These are phyloP conservation scores for Plasmodium gallinaceum DNA, from an alignment of 169 alveolate species.

Conservation along the genomic window DNA sequence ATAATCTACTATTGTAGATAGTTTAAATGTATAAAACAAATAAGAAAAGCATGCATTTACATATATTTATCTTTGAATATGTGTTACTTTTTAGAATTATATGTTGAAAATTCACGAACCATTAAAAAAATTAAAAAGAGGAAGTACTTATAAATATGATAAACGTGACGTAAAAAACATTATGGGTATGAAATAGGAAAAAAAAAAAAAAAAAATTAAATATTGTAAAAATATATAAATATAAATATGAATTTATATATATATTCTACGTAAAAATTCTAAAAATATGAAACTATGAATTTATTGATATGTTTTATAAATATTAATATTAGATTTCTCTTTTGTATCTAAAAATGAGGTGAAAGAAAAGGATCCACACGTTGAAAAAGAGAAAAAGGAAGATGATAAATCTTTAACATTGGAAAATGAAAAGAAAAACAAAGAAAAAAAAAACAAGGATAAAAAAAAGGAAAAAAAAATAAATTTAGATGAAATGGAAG, in stretches of 20 bases:
- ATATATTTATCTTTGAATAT: neutral
- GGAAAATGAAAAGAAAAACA: conserved; percentile 10
- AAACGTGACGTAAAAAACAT: conserved; percentile 25
- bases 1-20: too few relatives aligned
- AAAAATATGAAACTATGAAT: neutral
- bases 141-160: conserved; percentile 7
- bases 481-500: conserved; percentile 1
- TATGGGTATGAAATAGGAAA: conserved; percentile 18
- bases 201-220: neutral
- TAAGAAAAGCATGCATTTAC: neutral
- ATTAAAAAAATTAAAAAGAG: conserved; percentile 30
- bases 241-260: neutral
- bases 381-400: conserved; percentile 15
- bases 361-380: conserved; percentile 13
- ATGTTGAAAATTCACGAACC: conserved; percentile 16
- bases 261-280: too few relatives aligned
- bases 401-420: conserved; percentile 8
- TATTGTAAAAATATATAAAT: neutral
- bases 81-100: conserved; percentile 23
- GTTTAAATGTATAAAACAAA: neutral
- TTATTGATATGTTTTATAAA: neutral
- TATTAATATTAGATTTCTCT: conserved; percentile 30
- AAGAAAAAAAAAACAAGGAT: conserved; percentile 6
- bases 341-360: conserved; percentile 21
- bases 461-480: conserved; percentile 10